Evolutionary conservation across 768 basidiomycete genomes (phyloP), one percentile per base, ranked within the genome.

Genomic region (Mycena rebaudengoi): DNA sequence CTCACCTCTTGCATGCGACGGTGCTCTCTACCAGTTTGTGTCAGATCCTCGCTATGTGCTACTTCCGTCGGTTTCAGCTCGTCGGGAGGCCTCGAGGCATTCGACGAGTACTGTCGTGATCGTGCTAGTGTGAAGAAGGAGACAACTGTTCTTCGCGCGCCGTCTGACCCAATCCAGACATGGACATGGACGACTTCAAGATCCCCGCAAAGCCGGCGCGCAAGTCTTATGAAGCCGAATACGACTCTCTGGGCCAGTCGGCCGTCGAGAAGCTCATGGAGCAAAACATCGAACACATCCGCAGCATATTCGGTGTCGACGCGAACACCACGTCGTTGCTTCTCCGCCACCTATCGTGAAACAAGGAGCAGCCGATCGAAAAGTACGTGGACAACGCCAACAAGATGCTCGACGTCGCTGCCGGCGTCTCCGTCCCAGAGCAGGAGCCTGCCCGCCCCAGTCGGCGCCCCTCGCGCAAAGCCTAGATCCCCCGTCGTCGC

Each of bases 51-150:
- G 98, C 63, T 99, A 98, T 77, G 88, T 95, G 29, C 86, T 95
- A 26, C 86, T 96, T 14, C 87, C 92, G 8, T 92, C 92, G 7
- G 89, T 91, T 12, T 82, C 91, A 18, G 91, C 92, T 26, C 90
- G 97, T 12, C 87, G 91, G 48, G 96, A 98, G n/a, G n/a, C n/a
- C n/a, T n/a, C n/a, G n/a, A n/a, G 66, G 91, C 95, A 2, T 99
- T 97, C 71, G 96, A 99, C 67, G 96, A 98, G 71, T 99, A 97
- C 71, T 99, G 98, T 71, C 92, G 96, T 51, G 96, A 98, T 67
- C 90, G 94, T 45, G 90, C 85, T 48, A 85, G 83, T 32, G 86
- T 91, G 45, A 89, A 86, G 77, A 89, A 88, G 60, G 88, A 89
- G 68, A 90, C n/a, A n/a, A n/a, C 73, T 62, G 29, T 83, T 81